Evolutionary conservation across 176 grass and related monocot genomes (phyloP).

Genomic region (Triticum dicoccoides): DNA sequence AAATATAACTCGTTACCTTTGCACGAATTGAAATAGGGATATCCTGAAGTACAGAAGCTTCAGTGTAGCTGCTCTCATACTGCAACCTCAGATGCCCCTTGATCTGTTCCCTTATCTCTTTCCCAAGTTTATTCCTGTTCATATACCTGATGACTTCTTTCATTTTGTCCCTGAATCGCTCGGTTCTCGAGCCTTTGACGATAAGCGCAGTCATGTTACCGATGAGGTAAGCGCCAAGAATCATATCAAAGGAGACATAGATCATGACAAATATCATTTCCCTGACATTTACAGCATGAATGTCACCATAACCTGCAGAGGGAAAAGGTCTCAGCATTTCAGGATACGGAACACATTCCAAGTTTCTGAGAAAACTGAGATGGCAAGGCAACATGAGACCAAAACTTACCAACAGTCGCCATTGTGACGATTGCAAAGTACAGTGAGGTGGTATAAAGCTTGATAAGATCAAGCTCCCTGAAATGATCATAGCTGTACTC

Average conservation of each 20-base stretch:
- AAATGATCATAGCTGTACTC: slow-evolving; percentile 72
- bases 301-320: slow-evolving; percentile 91
- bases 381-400: background rate
- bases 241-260: slow-evolving; percentile 99
- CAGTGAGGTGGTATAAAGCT: slow-evolving; percentile 79
- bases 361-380: background rate
- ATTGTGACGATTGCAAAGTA: slow-evolving; percentile 98
- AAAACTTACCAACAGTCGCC: slow-evolving; percentile 84
- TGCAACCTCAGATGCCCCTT: slow-evolving; percentile 90
- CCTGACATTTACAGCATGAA: slow-evolving; percentile 89
- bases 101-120: slow-evolving; percentile 83
- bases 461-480: slow-evolving; percentile 81
- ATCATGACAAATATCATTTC: slow-evolving; percentile 99
- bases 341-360: background rate
- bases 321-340: background rate
- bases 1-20: slow-evolving; percentile 45
- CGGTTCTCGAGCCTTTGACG: slow-evolving; percentile 98
- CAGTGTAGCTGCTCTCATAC: slow-evolving; percentile 92
- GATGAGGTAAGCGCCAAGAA: slow-evolving; percentile 95
- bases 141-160: slow-evolving; percentile 94
- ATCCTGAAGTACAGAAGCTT: slow-evolving; percentile 89
- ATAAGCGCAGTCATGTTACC: slow-evolving; percentile 98
- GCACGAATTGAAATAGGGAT: slow-evolving; percentile 89
- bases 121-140: slow-evolving; percentile 90
- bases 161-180: slow-evolving; percentile 97